A percentile compares a stretch with the other conserved stretches of the same genome.
Evolutionary conservation across 2,329 filamentous ascomycete genomes (phyloP).

Genomic region (Monilinia fructigena): DNA sequence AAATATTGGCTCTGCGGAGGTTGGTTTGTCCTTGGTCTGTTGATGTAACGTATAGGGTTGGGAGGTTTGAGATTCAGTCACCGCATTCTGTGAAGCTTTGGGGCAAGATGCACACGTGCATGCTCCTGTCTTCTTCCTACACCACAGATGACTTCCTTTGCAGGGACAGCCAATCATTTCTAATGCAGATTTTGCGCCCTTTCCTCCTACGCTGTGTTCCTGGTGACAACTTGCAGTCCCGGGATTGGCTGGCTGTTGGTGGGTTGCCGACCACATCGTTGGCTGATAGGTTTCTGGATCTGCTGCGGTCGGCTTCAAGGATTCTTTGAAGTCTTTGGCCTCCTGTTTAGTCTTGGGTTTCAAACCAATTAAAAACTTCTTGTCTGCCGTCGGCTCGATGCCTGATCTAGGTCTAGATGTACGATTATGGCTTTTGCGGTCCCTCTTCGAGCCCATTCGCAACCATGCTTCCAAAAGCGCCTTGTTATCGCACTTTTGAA

Average conservation of each 20-base stretch:
- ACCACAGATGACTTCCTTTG: constrained; percentile 21
- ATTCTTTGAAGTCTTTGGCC: constrained; percentile 3
- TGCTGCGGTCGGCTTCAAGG: background rate
- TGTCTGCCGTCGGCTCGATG: constrained; percentile 6
- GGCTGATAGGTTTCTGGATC: background rate
- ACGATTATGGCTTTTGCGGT: constrained; percentile 49
- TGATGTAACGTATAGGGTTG: background rate
- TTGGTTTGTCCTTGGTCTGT: background rate
- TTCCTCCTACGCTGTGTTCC: constrained; percentile 4
- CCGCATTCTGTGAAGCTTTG: constrained; percentile 10
- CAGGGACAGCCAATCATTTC: constrained; percentile 9
- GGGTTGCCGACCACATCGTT: background rate
- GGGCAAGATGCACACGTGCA: constrained; percentile 19
- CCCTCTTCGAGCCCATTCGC: constrained; percentile 52
- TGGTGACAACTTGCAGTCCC: background rate
- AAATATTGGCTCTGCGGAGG: background rate
- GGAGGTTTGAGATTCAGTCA: background rate
- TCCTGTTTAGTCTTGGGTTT: constrained; percentile 10
- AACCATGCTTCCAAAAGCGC: constrained; percentile 78
- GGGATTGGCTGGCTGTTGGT: background rate
- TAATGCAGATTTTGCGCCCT: background rate
- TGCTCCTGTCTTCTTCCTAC: constrained; percentile 12
- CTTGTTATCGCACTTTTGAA: constrained; percentile 75
- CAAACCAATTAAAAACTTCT: background rate
- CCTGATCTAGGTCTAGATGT: constrained; percentile 12